These are phyloP conservation scores for Xerocomus brunneocitrinus DNA, from an alignment of 768 basidiomycete genomes.

Conservation along the genomic window DNA sequence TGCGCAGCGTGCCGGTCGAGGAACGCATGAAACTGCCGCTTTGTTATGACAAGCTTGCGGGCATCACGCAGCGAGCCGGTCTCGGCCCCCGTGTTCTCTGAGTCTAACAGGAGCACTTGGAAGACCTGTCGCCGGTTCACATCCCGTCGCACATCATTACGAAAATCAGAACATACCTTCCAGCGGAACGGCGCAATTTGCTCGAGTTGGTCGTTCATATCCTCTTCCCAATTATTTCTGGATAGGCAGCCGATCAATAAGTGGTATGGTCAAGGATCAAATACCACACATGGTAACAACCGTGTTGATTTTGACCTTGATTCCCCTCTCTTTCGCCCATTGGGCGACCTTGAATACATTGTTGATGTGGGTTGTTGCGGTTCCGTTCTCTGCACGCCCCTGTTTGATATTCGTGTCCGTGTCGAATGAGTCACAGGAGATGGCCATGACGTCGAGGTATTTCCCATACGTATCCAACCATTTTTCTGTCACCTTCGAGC, in stretches of 20 bases:
- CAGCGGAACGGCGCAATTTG: constrained; percentile 34
- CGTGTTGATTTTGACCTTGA: constrained; percentile 37
- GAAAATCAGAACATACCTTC: constrained; percentile 28
- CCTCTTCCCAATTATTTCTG: constrained; percentile 37
- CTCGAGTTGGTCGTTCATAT: constrained; percentile 37
- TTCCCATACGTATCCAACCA: constrained; percentile 38
- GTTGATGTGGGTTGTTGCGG: constrained; percentile 28
- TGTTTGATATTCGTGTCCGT: constrained; percentile 32
- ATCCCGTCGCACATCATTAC: background rate
- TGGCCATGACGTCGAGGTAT: constrained; percentile 40
- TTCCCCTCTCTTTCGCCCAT: constrained; percentile 32
- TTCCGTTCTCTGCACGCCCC: constrained; percentile 32
- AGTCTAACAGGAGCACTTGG: constrained; percentile 33
- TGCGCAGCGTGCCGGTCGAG: constrained; percentile 30
- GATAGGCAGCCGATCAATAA: background rate
- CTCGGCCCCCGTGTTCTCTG: constrained; percentile 33
- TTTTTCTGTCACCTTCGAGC: constrained; percentile 38
- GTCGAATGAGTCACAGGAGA: constrained; percentile 40
- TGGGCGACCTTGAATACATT: constrained; percentile 34
- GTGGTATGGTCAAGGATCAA: too few species aligned
- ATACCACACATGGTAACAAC: constrained; percentile 27
- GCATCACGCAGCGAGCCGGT: constrained; percentile 33
- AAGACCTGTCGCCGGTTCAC: constrained; percentile 26
- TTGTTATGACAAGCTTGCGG: constrained; percentile 32
- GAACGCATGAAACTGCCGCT: constrained; percentile 34